Evolutionary conservation across 768 basidiomycete genomes (phyloP), one percentile per base, ranked within the genome.

Genomic region (Termitomyces sp.): DNA sequence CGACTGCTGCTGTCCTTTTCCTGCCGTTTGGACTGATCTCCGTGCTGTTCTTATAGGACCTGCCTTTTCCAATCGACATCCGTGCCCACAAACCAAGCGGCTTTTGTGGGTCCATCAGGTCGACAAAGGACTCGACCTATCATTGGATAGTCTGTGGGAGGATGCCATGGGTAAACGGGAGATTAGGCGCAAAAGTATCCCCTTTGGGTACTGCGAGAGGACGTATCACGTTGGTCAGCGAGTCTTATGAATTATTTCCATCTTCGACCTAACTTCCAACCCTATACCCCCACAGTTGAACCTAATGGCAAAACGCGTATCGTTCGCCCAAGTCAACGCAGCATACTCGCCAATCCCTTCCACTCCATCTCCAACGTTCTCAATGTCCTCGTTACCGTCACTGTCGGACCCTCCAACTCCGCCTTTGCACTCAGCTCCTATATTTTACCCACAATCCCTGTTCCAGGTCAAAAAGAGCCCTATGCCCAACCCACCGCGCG

Each of bases 241-340:
- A 53, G 58, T 39, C 52, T 36, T 53, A 55, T 56, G 46, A 47
- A 58, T 46, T 58, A 46, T 37, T 50, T 54, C 47, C 56, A 51
- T 47, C 49, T 47, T 44, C 32, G 42, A 55, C 46, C 43, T 44
- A 36, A 37, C 58, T 63, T 61, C 26, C 42, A 56, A 53, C 57
- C 56, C 59, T 59, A 51, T 60, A 53, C 59, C 54, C 42, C 60
- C 58, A 53, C 57, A 39, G 24, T 31, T 53, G 53, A 29, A 59
- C 51, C 59, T 29, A 12, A 74, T 72, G 67, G 63, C 66, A 46
- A 76, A 74, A 66, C 76, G 72, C 69, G 78, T 79, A 34, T 73
- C 73, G 48, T 79, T 79, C 56, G 71, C 75, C 41, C 58, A 64
- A 10, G 70, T 71, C 13, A 74, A 74, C 64, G 68, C 67, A 13